Evolutionary conservation across 2,329 filamentous ascomycete genomes (phyloP), one percentile per base, ranked within the genome.

Genomic region (Blastomyces parvus): DNA sequence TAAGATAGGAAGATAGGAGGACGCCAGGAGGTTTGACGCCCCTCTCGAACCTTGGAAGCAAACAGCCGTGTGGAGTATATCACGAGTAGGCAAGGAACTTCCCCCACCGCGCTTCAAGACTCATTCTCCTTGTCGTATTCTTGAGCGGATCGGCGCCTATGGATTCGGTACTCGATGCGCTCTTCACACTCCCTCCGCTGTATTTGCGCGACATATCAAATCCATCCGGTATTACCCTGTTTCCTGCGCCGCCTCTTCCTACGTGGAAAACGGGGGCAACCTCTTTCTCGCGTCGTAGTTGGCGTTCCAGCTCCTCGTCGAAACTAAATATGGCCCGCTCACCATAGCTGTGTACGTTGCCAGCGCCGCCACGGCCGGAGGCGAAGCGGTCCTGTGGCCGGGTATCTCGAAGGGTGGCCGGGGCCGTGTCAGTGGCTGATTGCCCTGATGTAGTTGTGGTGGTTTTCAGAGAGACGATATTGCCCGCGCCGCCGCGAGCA

Each of bases 271-370:
- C 81, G 22, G 85, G 85, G 2, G 84, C 83, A 57, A 81, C 77
- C 64, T 80, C 76, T 65, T 78, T 77, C 68, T 78, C 78, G 44
- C 81, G 77, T 63, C 81, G 79, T 66, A 83, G 76, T 65, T 85
- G 81, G 64, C 81, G 81, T 68, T 84, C 80, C 60, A 87, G 79
- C 70, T 87, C 85, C 76, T 87, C 85, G 72, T 87, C 85, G 75
- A 87, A 87, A 74, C 81, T 83, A 79, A 87, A 87, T 72, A 87
- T 86, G 70, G 82, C 79, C 50, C 83, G 79, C 68, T 86, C 82
- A 65, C 74, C 75, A 67, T 74, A 72, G 70, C 75, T 76, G 69
- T 82, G 79, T 66, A 84, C 76, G 71, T 84, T 85, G 66, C 83
- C 83, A 19, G 80, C 81, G 55, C 83, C 82, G 62, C 83, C 83